phyloP scores from a whole-genome alignment of 257 asterid genomes.

The Handroanthus guayacan region DNA sequence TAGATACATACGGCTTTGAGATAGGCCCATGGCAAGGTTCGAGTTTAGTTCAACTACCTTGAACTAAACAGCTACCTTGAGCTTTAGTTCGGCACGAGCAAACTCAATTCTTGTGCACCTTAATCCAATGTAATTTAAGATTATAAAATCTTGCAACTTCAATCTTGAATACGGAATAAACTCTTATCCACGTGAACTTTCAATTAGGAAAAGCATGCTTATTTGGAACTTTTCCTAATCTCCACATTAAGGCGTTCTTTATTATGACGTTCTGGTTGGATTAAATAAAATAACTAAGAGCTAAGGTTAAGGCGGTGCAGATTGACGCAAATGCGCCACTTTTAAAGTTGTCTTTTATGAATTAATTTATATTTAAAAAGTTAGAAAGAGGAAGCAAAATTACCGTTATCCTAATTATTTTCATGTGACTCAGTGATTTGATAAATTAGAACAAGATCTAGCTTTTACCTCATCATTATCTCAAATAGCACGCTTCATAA shows the following conservation, averaged over 20 bases:
- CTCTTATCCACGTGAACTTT: too few species aligned
- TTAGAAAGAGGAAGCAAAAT: conserved; percentile 13
- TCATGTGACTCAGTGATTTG: neutral
- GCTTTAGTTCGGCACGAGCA: too few species aligned
- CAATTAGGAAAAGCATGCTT: too few species aligned
- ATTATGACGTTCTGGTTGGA: neutral
- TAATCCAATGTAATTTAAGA: too few species aligned
- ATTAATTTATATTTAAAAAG: neutral
- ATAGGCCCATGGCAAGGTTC: too few species aligned
- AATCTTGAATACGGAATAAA: too few species aligned
- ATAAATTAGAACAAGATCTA: conserved; percentile 27
- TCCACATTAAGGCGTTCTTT: neutral
- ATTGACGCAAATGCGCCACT: neutral
- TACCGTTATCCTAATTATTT: neutral
- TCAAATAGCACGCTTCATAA: conserved; percentile 35
- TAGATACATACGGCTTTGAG: too few species aligned
- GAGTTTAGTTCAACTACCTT: too few species aligned
- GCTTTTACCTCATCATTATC: conserved; percentile 34
- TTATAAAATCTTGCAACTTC: too few species aligned
- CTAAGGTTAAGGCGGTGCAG: neutral
- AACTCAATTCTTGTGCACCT: too few species aligned
- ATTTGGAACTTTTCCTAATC: neutral
- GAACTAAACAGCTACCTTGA: too few species aligned
- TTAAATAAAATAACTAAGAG: neutral
- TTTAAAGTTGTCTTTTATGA: neutral